These are phyloP conservation scores for Zasmidium citrigriseum DNA, from an alignment of 2,329 filamentous ascomycete species.

Conservation along the genomic window DNA sequence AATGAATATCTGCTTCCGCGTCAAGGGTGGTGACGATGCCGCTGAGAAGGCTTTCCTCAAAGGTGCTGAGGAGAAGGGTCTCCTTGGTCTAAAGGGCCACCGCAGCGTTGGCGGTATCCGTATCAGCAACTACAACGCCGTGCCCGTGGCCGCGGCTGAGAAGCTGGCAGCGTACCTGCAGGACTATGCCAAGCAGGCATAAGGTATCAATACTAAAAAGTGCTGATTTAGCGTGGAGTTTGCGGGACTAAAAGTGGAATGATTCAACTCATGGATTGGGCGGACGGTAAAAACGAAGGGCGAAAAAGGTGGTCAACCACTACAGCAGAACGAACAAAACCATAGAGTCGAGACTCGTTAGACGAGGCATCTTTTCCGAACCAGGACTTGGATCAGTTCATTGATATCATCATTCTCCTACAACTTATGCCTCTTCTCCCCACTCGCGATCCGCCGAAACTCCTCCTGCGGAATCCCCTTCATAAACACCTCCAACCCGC, in stretches of 20 bases:
- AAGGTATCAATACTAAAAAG: background rate
- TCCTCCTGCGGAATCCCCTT: constrained; percentile 82
- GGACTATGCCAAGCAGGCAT: constrained; percentile 50
- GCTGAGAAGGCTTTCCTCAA: constrained; percentile 80
- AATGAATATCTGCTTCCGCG: constrained; percentile 84
- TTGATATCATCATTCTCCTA: constrained; percentile 38
- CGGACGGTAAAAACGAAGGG: background rate
- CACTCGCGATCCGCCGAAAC: constrained; percentile 79
- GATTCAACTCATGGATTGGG: constrained; percentile 3
- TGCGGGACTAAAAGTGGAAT: background rate
- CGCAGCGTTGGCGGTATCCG: constrained; percentile 83
- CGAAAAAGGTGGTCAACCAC: constrained; percentile 4
- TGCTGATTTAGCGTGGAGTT: constrained; percentile 9
- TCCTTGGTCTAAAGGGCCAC: constrained; percentile 86
- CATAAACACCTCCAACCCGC: constrained; percentile 77
- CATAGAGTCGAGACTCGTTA: too few relatives aligned
- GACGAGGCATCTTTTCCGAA: too few relatives aligned
- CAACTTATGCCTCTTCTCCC: constrained; percentile 93
- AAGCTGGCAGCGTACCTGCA: constrained; percentile 68
- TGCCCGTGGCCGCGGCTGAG: constrained; percentile 66
- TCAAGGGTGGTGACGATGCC: constrained; percentile 44
- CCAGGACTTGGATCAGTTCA: too few relatives aligned
- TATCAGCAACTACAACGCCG: constrained; percentile 86
- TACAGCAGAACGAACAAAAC: background rate
- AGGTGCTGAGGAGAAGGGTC: constrained; percentile 65